Conservation (phyloP, 148 eudicot species). For the Nyssa sinensis region DNA sequence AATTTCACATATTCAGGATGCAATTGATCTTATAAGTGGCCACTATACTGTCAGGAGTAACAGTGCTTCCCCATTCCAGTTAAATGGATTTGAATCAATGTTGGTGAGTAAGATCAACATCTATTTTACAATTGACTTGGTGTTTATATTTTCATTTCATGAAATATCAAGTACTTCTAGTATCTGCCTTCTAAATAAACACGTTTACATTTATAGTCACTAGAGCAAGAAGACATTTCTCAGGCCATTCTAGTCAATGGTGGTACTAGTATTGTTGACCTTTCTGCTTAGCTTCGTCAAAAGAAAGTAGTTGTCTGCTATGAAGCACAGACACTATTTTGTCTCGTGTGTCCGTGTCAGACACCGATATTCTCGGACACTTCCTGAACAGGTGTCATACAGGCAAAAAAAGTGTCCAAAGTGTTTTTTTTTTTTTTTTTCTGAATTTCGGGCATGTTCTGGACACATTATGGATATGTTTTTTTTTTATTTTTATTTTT, state of each 20-base stretch:
- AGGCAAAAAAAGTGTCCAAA: too few species aligned
- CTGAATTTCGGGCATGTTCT: too few species aligned
- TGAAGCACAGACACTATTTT: too few species aligned
- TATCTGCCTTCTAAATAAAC: not conserved
- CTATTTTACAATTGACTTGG: not conserved
- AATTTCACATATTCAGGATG: slow-evolving; percentile 59
- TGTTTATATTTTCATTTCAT: not conserved
- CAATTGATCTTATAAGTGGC: slow-evolving; percentile 92
- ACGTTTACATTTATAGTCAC: not conserved
- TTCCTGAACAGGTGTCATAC: too few species aligned
- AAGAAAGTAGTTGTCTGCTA: not conserved
- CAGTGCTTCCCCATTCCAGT: slow-evolving; percentile 63
- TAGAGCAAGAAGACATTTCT: not conserved
- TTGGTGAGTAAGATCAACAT: slow-evolving; percentile 48
- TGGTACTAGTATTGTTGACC: not conserved
- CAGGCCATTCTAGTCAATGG: not conserved
- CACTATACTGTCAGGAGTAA: slow-evolving; percentile 60
- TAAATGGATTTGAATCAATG: slow-evolving; percentile 55
- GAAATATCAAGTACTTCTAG: not conserved
- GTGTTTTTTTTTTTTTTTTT: too few species aligned
- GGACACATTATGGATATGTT: too few species aligned
- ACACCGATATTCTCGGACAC: too few species aligned
- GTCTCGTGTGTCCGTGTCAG: too few species aligned
- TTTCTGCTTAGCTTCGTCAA: not conserved
- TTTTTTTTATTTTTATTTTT: too few species aligned